phyloP scores from a whole-genome alignment of 2,329 filamentous ascomycete species.

The Ambrosiella cleistominuta region DNA sequence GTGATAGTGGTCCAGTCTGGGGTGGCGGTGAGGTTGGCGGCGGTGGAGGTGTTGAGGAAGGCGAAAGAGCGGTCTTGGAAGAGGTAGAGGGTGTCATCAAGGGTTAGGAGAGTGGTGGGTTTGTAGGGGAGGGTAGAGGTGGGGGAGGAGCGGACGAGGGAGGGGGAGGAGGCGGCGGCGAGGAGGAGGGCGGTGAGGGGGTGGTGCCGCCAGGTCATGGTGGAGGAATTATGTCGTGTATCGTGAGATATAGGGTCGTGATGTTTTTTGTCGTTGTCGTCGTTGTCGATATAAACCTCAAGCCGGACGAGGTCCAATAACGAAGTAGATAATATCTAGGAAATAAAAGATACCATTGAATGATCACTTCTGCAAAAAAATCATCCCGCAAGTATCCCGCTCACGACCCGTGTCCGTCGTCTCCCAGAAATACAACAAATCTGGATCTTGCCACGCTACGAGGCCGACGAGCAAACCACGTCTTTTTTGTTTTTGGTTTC shows the following conservation, averaged over 20 bases:
- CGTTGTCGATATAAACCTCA: too few species aligned
- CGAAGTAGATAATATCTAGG: too few species aligned
- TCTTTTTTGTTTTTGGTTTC: background rate
- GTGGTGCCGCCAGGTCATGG: background rate
- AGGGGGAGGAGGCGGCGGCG: background rate
- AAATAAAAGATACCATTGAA: too few species aligned
- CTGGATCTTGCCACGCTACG: too few species aligned
- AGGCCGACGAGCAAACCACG: background rate
- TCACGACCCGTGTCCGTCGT: too few species aligned
- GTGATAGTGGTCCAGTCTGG: slow-evolving; percentile 33
- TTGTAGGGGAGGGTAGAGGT: slow-evolving; percentile 6
- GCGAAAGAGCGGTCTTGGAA: slow-evolving; percentile 27
- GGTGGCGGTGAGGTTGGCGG: slow-evolving; percentile 30
- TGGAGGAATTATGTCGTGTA: background rate
- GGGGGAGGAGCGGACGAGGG: slow-evolving; percentile 5
- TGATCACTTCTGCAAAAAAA: too few species aligned
- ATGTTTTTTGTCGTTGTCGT: background rate
- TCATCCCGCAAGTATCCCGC: too few species aligned
- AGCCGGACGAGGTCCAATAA: too few species aligned
- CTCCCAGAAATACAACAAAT: too few species aligned
- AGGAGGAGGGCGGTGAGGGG: background rate
- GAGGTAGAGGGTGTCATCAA: slow-evolving; percentile 44
- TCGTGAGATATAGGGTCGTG: background rate
- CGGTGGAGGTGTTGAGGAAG: slow-evolving; percentile 45
- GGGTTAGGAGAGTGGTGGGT: slow-evolving; percentile 8